Evolutionary conservation across 2,329 filamentous ascomycete genomes (phyloP).

Genomic region (Cladophialophora exuberans): DNA sequence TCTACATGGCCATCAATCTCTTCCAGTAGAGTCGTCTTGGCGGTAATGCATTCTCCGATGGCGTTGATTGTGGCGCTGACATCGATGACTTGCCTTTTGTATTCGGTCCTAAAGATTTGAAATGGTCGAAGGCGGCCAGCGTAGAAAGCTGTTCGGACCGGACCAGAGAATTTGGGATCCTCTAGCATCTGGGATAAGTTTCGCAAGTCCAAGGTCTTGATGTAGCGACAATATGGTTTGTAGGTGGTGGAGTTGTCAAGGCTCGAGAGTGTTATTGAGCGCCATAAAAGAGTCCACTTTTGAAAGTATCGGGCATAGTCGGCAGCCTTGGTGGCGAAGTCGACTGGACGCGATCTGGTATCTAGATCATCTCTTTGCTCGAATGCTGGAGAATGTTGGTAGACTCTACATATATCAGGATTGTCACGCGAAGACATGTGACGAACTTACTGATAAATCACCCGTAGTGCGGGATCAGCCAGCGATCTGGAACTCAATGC

Average conservation of each 20-base stretch:
- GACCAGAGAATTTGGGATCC: conserved; percentile 61
- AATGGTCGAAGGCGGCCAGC: conserved; percentile 45
- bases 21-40: conserved; percentile 58
- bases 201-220: conserved; percentile 65
- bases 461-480: conserved; percentile 61
- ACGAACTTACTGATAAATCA: conserved; percentile 63
- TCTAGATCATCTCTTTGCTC: conserved; percentile 33
- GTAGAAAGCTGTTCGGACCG: conserved; percentile 61
- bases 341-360: conserved; percentile 19
- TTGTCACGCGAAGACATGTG: background rate
- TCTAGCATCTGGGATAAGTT: conserved; percentile 64
- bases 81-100: conserved; percentile 26
- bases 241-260: conserved; percentile 57
- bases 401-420: conserved; percentile 13
- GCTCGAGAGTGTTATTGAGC: conserved; percentile 68
- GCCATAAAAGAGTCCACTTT: conserved; percentile 69
- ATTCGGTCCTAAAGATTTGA: conserved; percentile 27
- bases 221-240: conserved; percentile 71
- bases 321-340: conserved; percentile 32
- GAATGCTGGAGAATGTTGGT: conserved; percentile 31
- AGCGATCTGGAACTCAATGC: conserved; percentile 60
- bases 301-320: conserved; percentile 53
- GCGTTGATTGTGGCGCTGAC: conserved; percentile 39
- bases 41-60: conserved; percentile 49
- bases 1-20: conserved; percentile 57